Evolutionary conservation across 208 protist species (phyloP), one percentile per base, ranked within the genome.

Genomic region (Angomonas ambiguus): DNA sequence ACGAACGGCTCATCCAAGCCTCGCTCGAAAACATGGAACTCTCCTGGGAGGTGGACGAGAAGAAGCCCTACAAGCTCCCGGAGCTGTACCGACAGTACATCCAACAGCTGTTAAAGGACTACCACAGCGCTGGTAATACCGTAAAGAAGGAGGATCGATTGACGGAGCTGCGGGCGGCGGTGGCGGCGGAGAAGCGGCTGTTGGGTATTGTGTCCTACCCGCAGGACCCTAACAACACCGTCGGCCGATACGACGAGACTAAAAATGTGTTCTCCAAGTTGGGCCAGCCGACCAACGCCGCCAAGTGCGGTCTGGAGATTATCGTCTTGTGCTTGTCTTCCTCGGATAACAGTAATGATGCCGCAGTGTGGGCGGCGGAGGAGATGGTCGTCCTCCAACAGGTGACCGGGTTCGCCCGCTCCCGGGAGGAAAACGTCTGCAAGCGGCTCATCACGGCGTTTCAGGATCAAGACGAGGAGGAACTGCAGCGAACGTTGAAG

Each of bases 281-380:
- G 35, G 75, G 83, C 18, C 87, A 91, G 65, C 83, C 82, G 22
- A 70, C 71, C 34, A 91, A 87, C 35, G 76, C 79, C 31, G 87
- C 90, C 24, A 93, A 93, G 72, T 69, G 72, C 1, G 85, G 78
- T 6, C 71, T 95, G 22, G 87, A 95, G 68, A 76, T 95, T 25
- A 67, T 92, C 51, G 72, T 83, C 10, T 45, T 87, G 67, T 87
- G 77, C 49, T 70, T 86, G 28, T 75, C 69, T 69, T 62, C 33
- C 32, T 31, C 30, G 55, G 11, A 31, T 5, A 30, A 10, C 6
- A 24, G n/a, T 24, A 10, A 11, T 24, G 76, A 79, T 20, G 80
- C 78, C 28, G 69, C 76, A 65, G 77, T 83, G 28, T 87, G 76
- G 80, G 88, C 88, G n/a, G 73, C 58, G 32, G 76, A 86, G 22